Base-by-base conservation (phyloP, 1,284 basidiomycete genomes). In the Cutaneotrichosporon sp. region DNA sequence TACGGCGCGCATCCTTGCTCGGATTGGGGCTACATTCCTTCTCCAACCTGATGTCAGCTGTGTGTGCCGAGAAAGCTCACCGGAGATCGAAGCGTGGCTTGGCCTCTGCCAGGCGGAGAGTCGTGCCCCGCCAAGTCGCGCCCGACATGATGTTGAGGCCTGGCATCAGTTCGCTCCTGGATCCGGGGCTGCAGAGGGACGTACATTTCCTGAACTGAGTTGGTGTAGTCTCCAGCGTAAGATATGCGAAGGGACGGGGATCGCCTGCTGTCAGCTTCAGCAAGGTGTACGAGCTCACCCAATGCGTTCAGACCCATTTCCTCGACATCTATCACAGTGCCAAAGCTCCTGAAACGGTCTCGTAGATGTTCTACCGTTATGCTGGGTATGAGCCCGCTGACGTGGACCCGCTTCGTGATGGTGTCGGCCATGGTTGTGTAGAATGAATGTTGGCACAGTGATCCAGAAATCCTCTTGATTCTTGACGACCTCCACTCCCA, bases 91-190 rank as follows among this genome's bases (percentile, higher is more conserved):
- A 78, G 8, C 58, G 50, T 3, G 73, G 74, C 66, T 79, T 80
- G 46, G 80, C 80, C 59, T 77, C 75, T 8, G 77, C 73, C 0
- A 81, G 66, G 22, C 76, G 73, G 3, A 81, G 66, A 60, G 76
- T 73, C 1, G 77, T 67, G 2, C 80, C 80, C 63, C 80, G 72
- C 77, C 79, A 81, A 47, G 69, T 76, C 0, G 78, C 76, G 26
- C 77, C 77, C 9, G 76, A 77, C 73, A 80, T 77, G 60, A 76
- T 79, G 62, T 78, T 80, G 18, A 81, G 71, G 64, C 77, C 77
- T 78, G 62, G 1, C 7, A 47, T 51, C 49, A 62, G 51, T 26
- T 31, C 10, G 38, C 18, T 62, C 10, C 46, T 18, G 42, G n/a
- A 30, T 36, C 13, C 22, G 21, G 49, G 13, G 10, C n/a, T 9